A percentile compares a stretch with the other conserved stretches of the same genome.
Evolutionary conservation across 139 green algal species (phyloP).

Genomic region (Pycnococcus provasolii): DNA sequence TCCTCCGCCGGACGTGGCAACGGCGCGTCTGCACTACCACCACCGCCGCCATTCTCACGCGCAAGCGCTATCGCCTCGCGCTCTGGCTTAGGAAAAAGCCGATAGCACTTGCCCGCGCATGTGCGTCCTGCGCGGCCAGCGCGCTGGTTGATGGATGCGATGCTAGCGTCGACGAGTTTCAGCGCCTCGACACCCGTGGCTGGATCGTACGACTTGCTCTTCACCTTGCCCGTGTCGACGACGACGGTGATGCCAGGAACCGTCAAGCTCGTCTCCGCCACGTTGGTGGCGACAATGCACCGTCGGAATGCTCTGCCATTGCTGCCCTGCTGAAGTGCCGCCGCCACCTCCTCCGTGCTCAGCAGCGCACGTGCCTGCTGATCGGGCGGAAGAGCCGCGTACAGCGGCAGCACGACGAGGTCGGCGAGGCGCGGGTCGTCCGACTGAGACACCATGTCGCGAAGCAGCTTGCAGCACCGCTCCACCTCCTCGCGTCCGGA

Average conservation of each 20-base stretch:
- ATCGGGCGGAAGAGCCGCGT: constrained; percentile 76
- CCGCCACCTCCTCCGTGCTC: too few relatives aligned
- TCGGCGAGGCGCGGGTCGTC: constrained; percentile 42
- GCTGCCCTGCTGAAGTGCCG: background rate
- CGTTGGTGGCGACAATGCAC: constrained; percentile 88
- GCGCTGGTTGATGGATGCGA: constrained; percentile 77
- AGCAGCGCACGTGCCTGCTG: constrained; percentile 38
- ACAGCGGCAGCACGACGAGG: constrained; percentile 77
- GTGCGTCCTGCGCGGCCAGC: constrained; percentile 78
- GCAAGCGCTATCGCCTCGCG: background rate
- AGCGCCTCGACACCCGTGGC: constrained; percentile 74
- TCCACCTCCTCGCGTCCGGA: constrained; percentile 58
- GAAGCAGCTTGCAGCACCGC: constrained; percentile 25
- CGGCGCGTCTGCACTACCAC: background rate
- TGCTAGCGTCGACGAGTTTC: constrained; percentile 61
- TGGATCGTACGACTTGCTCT: constrained; percentile 84
- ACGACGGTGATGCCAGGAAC: constrained; percentile 45
- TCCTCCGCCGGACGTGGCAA: background rate
- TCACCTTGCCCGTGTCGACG: constrained; percentile 62
- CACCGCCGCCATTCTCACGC: too few relatives aligned
- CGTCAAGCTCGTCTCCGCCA: constrained; percentile 92
- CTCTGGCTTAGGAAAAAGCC: constrained; percentile 46
- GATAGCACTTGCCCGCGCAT: constrained; percentile 62
- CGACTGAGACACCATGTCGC: constrained; percentile 41
- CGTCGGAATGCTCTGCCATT: constrained; percentile 36